Evolutionary conservation across 495 filamentous ascomycete genomes (phyloP).

Genomic region (Daldinia caldariorum): DNA sequence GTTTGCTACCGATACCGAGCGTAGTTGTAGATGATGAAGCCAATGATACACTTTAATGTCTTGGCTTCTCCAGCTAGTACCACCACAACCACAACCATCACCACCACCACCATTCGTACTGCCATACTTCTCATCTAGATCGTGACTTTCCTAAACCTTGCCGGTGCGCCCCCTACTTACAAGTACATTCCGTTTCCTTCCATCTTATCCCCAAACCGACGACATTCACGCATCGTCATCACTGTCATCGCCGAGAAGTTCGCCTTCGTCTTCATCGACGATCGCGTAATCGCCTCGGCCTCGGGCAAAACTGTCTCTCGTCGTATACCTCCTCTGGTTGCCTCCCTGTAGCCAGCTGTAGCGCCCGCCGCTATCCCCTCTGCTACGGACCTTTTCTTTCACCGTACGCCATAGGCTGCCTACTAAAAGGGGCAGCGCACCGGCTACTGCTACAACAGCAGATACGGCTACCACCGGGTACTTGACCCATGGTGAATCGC

Average conservation of each 20-base stretch:
- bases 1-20: slow-evolving; percentile 13
- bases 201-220: not conserved
- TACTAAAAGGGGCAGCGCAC: slow-evolving; percentile 76
- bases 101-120: slow-evolving; percentile 13
- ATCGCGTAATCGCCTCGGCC: slow-evolving; percentile 84
- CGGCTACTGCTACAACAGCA: slow-evolving; percentile 76
- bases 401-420: slow-evolving; percentile 73
- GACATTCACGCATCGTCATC: slow-evolving; percentile 78
- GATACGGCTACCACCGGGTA: slow-evolving; percentile 82
- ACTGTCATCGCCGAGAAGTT: slow-evolving; percentile 89
- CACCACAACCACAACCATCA: not conserved
- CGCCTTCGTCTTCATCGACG: slow-evolving; percentile 92
- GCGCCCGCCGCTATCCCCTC: slow-evolving; percentile 49
- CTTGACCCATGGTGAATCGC: slow-evolving; percentile 74
- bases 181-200: slow-evolving; percentile 28
- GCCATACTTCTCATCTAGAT: slow-evolving; percentile 15
- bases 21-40: slow-evolving; percentile 16
- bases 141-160: slow-evolving; percentile 31
- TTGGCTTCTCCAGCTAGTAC: slow-evolving; percentile 1
- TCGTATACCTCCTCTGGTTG: slow-evolving; percentile 74
- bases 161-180: slow-evolving; percentile 38
- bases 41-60: not conserved
- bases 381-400: slow-evolving; percentile 56
- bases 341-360: slow-evolving; percentile 59
- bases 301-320: slow-evolving; percentile 83